Evolutionary conservation across 1,139 yeast genomes (phyloP).

Genomic region (Pichia sp.): DNA sequence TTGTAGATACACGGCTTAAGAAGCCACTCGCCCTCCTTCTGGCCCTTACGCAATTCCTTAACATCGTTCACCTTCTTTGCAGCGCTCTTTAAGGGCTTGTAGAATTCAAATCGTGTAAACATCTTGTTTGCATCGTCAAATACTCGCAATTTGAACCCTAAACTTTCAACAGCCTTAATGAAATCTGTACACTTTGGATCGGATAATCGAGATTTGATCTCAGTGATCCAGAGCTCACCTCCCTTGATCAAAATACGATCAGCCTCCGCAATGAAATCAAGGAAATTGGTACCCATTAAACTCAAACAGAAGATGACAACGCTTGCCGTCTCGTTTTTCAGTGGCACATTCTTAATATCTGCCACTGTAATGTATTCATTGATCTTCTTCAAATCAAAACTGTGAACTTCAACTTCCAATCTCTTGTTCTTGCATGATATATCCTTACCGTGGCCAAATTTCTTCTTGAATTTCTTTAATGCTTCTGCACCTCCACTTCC

Average conservation of each 20-base stretch:
- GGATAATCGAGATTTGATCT: conserved; percentile 83
- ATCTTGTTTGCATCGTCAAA: conserved; percentile 87
- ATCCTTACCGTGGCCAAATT: conserved; percentile 16
- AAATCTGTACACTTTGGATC: conserved; percentile 69
- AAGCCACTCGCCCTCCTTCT: conserved; percentile 80
- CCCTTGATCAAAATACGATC: conserved; percentile 78
- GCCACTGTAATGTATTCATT: conserved; percentile 92
- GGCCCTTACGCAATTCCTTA: conserved; percentile 39
- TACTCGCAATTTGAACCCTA: conserved; percentile 81
- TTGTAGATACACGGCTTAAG: conserved; percentile 95
- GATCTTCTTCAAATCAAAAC: conserved; percentile 83
- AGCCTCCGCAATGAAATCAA: conserved; percentile 89
- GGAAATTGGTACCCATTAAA: conserved; percentile 93
- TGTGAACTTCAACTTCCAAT: conserved; percentile 60
- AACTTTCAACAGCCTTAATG: conserved; percentile 63
- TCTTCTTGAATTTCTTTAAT: conserved; percentile 30
- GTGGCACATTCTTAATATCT: conserved; percentile 85
- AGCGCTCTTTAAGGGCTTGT: conserved; percentile 66
- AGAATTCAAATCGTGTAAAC: conserved; percentile 92
- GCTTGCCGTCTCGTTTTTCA: conserved; percentile 69
- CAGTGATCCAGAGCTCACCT: conserved; percentile 97
- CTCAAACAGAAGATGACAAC: conserved; percentile 89
- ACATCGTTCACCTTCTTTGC: conserved; percentile 50
- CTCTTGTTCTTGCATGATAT: conserved; percentile 29
- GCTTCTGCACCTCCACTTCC: conserved; percentile 22